These are phyloP conservation scores for Solanum ossicruentum DNA, from an alignment of 257 asterid genomes.

Conservation along the genomic window DNA sequence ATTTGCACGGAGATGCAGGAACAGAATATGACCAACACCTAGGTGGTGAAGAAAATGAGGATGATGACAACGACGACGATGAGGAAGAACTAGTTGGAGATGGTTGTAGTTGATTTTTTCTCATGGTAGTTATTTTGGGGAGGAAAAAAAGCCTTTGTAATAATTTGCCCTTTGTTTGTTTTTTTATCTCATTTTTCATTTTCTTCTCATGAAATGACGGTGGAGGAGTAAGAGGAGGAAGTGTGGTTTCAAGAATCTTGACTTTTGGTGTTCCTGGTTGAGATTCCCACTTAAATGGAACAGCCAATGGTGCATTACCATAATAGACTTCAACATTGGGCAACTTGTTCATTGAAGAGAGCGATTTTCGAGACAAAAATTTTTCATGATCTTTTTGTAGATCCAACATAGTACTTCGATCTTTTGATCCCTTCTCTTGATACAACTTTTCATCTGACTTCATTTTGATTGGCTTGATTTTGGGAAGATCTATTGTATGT, in stretches of 20 bases:
- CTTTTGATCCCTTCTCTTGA: neutral
- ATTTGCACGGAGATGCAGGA: conserved; percentile 9
- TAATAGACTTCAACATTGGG: conserved; percentile 12
- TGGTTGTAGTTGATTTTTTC: neutral
- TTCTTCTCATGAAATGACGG: conserved; percentile 12
- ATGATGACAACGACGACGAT: neutral
- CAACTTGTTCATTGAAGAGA: neutral
- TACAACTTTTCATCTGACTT: neutral
- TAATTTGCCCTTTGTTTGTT: neutral
- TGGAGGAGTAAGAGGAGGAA: conserved; percentile 35
- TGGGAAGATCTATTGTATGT: neutral
- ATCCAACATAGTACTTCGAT: neutral
- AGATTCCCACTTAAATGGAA: conserved; percentile 30
- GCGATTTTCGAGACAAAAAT: neutral
- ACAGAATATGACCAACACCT: conserved; percentile 11
- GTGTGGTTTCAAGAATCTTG: neutral
- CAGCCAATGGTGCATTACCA: conserved; percentile 5
- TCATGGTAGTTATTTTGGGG: conserved; percentile 5
- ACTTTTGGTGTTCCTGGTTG: conserved; percentile 26
- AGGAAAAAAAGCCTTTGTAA: conserved; percentile 4
- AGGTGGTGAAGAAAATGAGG: conserved; percentile 4
- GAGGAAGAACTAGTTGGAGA: neutral
- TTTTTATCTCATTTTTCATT: conserved; percentile 1
- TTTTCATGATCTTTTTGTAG: neutral
- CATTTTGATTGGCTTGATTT: conserved; percentile 4